Evolutionary conservation across 495 filamentous ascomycete species (phyloP), one percentile per base, ranked within the genome.

Genomic region (Penicillium fimorum): DNA sequence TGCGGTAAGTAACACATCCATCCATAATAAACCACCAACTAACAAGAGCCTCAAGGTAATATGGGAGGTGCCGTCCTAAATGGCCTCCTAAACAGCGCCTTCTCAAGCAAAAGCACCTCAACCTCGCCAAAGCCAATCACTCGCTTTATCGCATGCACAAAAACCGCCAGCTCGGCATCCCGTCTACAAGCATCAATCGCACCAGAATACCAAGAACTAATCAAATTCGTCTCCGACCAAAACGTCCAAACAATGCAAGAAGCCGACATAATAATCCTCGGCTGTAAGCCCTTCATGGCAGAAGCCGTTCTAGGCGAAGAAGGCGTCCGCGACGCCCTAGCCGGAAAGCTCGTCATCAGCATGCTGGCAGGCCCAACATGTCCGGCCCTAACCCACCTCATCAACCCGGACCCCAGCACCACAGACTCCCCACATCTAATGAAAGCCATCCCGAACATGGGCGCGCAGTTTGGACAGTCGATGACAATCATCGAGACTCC

Each of bases 331-430:
- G 60, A 63, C 5, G 69, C 67, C 5, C 73, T 96, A 0, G 60
- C 74, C 10, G 88, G 87, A 2, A 97, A 96, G 60, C 75, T 96
- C 4, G 73, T 97, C 5, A 88, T 97, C 60, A 88, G 83, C 64
- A 90, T 96, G 53, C 81, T 90, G 41, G 92, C 90, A 1, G 92
- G 92, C n/a, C 85, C 93, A 5, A 81, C 85, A 0, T 82, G 83
- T 0, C 46, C 77, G 13, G 81, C 91, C 58, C 81, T 96, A 29
- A 76, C 82, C 54, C 64, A 68, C 5, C 77, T 79, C n/a, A 70
- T 96, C 1, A 81, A 84, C 30, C 20, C 41, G 27, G 27, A 25
- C 1, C 2, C 41, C 0, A 47, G 24, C 8, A 24, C 50, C 12
- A 24, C 15, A 10, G 38, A 41, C 0, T 66, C 67, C 0, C 69